Percentiles rank a stretch among this genome's conserved stretches.
phyloP scores from a whole-genome alignment of 2,329 filamentous ascomycete genomes.

The Juglanconis oblonga region DNA sequence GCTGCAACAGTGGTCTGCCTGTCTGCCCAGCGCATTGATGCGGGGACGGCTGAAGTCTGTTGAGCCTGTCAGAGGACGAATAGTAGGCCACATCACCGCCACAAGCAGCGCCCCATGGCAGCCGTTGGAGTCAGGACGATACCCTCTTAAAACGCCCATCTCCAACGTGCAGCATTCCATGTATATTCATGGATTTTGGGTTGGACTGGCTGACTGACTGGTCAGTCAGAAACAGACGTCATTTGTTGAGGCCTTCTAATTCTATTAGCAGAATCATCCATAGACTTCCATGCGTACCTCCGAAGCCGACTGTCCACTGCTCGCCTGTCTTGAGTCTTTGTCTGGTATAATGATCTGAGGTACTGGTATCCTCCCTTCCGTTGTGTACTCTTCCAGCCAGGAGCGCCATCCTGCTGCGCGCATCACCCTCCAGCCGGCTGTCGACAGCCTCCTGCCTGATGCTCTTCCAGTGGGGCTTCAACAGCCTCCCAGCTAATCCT shows the following conservation, averaged over 20 bases:
- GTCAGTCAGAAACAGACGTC: not conserved
- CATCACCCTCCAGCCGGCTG: not conserved
- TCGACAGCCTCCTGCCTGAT: not conserved
- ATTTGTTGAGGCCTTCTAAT: constrained; percentile 5
- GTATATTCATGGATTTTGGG: not conserved
- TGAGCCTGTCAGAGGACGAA: constrained; percentile 10
- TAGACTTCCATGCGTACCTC: constrained; percentile 11
- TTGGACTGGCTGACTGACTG: not conserved
- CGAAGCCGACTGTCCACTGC: not conserved
- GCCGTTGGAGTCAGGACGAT: constrained; percentile 7
- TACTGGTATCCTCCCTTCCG: not conserved
- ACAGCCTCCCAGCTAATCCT: not conserved
- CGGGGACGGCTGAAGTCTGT: constrained; percentile 7
- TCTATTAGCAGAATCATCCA: constrained; percentile 12
- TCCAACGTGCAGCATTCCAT: constrained; percentile 4
- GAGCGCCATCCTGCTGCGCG: not conserved
- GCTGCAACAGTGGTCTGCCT: not conserved
- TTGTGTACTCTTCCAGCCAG: not conserved
- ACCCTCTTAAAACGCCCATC: not conserved
- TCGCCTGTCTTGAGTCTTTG: not conserved
- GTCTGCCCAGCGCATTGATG: not conserved
- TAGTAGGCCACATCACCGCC: constrained; percentile 7
- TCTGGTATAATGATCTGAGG: not conserved
- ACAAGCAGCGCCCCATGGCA: constrained; percentile 6
- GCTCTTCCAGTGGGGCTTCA: not conserved